Percentiles rank a stretch among this genome's conserved stretches.
Conservation (phyloP, 2,329 filamentous ascomycete genomes). For the Talaromyces pinophilus region DNA sequence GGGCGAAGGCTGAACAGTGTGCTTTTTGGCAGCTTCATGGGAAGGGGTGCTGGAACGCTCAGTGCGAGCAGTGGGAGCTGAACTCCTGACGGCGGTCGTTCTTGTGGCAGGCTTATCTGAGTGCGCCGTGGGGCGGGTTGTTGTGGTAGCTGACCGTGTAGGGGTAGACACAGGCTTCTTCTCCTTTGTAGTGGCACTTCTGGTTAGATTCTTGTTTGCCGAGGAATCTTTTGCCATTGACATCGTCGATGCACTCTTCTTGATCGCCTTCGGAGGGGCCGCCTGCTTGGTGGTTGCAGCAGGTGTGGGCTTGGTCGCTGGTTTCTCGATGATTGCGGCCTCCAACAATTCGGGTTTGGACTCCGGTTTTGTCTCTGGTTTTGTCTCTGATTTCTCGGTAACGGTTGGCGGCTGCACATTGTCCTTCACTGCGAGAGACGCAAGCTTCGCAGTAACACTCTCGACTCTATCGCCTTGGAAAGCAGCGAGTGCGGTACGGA, state of each 20-base stretch:
- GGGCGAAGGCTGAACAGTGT: slow-evolving; percentile 29
- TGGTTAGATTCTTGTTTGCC: slow-evolving; percentile 28
- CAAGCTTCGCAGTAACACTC: slow-evolving; percentile 22
- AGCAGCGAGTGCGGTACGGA: slow-evolving; percentile 26
- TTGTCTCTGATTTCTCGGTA: background rate
- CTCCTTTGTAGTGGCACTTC: slow-evolving; percentile 25
- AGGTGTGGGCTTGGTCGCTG: slow-evolving; percentile 20
- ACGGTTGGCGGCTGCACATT: background rate
- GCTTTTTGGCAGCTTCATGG: slow-evolving; percentile 32
- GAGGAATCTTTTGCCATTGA: slow-evolving; percentile 31
- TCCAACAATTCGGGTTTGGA: background rate
- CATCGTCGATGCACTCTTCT: slow-evolving; percentile 38
- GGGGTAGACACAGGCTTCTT: slow-evolving; percentile 29
- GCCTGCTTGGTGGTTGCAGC: slow-evolving; percentile 27
- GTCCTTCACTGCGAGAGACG: slow-evolving; percentile 18
- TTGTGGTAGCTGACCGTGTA: slow-evolving; percentile 28
- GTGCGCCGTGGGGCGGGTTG: slow-evolving; percentile 27
- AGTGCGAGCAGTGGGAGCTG: slow-evolving; percentile 20
- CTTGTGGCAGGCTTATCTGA: slow-evolving; percentile 34
- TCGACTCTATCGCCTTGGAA: slow-evolving; percentile 26
- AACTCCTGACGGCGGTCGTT: slow-evolving; percentile 26
- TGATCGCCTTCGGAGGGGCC: slow-evolving; percentile 28
- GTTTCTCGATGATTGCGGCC: slow-evolving; percentile 5
- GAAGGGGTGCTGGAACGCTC: slow-evolving; percentile 35
- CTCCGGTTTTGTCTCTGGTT: background rate